Evolutionary conservation across 148 eudicot species (phyloP).

Genomic region (Rhododendron mucronatum): DNA sequence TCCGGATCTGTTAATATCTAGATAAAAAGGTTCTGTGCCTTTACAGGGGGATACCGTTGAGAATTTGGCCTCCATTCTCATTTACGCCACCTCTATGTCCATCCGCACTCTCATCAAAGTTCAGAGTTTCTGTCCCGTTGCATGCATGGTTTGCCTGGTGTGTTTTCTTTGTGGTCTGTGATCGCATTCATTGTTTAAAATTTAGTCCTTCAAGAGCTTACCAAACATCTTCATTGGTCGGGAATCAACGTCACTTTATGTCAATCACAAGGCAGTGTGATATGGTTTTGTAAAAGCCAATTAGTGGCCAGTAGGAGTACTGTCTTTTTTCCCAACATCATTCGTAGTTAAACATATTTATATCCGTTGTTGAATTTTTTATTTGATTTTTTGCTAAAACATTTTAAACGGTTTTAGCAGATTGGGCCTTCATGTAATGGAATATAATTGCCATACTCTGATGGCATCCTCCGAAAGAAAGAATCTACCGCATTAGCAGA

Average conservation of each 20-base stretch:
- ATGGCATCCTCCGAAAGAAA: slow-evolving; percentile 75
- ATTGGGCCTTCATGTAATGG: slow-evolving; percentile 88
- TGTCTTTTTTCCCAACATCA: neutral
- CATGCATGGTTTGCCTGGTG: slow-evolving; percentile 69
- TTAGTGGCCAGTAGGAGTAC: neutral
- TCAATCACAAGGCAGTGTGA: neutral
- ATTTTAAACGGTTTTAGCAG: slow-evolving; percentile 22
- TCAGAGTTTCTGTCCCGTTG: slow-evolving; percentile 66
- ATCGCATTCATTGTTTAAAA: neutral
- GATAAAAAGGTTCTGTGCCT: slow-evolving; percentile 36
- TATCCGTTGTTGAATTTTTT: neutral
- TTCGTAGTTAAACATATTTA: neutral
- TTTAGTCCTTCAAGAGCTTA: neutral
- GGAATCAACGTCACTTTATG: neutral
- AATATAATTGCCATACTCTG: slow-evolving; percentile 74
- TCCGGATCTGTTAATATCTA: slow-evolving; percentile 52
- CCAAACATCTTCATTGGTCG: neutral
- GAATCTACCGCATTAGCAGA: slow-evolving; percentile 45
- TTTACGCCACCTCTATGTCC: slow-evolving; percentile 74
- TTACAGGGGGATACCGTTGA: slow-evolving; percentile 53
- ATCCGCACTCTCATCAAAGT: slow-evolving; percentile 74
- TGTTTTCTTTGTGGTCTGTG: slow-evolving; percentile 15
- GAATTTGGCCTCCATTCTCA: slow-evolving; percentile 60
- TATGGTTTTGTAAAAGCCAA: neutral
- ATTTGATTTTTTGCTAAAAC: neutral